These are phyloP conservation scores for Fusarium pininemorale DNA, from an alignment of 2,329 filamentous ascomycete species.

Conservation along the genomic window DNA sequence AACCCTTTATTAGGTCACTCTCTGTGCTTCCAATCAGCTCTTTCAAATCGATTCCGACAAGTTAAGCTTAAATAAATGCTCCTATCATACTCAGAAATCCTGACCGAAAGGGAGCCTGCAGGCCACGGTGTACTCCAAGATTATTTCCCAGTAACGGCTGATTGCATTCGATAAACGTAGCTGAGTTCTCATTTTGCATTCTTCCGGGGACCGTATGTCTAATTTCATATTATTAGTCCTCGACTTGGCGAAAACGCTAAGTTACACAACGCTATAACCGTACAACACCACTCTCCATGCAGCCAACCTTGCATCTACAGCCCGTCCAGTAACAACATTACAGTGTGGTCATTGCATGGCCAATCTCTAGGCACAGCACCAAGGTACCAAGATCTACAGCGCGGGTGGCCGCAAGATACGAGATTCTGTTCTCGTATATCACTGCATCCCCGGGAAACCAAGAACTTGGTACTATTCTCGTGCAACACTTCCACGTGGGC, in stretches of 20 bases:
- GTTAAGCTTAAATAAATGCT: background rate
- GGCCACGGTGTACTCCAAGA: background rate
- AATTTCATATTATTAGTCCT: background rate
- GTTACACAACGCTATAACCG: slow-evolving; percentile 7
- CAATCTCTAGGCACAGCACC: background rate
- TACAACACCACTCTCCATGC: slow-evolving; percentile 2
- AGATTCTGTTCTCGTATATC: slow-evolving; percentile 23
- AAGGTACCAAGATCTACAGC: slow-evolving; percentile 12
- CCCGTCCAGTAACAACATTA: background rate
- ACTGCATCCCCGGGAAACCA: background rate
- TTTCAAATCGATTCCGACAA: background rate
- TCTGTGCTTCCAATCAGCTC: background rate
- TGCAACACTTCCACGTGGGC: slow-evolving; percentile 2
- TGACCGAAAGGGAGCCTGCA: background rate
- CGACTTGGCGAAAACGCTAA: background rate
- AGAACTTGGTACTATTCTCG: background rate
- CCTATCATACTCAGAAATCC: background rate
- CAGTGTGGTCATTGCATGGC: background rate
- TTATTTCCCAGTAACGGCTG: background rate
- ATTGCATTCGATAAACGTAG: background rate
- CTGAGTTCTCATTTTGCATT: background rate
- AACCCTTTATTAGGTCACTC: background rate
- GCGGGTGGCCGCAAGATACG: slow-evolving; percentile 28
- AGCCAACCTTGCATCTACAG: slow-evolving; percentile 12
- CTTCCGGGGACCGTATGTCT: background rate